Conservation (phyloP, 441 rosid species). For the Hypseocharis bilobata region DNA sequence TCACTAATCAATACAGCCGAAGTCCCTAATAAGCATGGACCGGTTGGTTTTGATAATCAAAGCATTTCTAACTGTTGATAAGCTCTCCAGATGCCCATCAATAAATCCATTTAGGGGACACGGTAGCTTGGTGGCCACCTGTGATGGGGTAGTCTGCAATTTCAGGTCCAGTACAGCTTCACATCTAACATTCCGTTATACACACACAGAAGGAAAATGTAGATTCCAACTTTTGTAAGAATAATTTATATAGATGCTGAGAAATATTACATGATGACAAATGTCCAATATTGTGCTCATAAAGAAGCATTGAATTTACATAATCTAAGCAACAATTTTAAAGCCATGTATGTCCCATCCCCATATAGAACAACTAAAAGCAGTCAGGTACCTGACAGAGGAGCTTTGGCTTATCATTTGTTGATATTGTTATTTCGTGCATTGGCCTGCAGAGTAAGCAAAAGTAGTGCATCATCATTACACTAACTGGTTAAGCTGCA, state of each 20-base stretch:
- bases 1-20: no score
- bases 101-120: neutral
- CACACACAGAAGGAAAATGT: neutral
- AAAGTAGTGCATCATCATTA: conserved; percentile 16
- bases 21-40: no score
- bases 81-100: no score
- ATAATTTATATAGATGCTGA: neutral
- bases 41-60: no score
- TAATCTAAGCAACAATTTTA: neutral
- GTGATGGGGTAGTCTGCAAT: neutral
- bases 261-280: neutral
- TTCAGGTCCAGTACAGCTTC: neutral
- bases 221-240: neutral
- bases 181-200: neutral
- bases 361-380: conserved; percentile 8
- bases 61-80: no score
- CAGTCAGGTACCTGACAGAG: conserved; percentile 45
- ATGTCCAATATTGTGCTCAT: neutral
- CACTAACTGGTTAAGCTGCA: conserved; percentile 3
- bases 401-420: conserved; percentile 60
- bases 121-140: neutral
- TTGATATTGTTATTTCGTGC: conserved; percentile 70
- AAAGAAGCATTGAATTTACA: neutral
- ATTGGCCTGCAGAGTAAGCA: conserved; percentile 37
- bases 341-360: neutral